Conservation (phyloP, 2,329 filamentous ascomycete species). For the Phoma herbarum region DNA sequence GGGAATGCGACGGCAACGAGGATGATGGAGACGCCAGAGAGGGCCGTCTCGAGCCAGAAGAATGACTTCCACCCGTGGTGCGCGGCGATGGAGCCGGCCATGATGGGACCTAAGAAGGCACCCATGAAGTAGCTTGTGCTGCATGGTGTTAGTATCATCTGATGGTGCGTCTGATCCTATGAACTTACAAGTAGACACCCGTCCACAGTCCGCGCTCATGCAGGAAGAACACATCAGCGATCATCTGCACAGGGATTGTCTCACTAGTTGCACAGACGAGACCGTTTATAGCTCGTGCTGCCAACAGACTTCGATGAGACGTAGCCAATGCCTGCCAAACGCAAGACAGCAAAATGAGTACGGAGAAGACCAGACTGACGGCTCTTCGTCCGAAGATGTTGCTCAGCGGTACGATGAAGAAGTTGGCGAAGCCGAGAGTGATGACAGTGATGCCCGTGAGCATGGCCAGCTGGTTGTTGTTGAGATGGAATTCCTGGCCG, state of each 20-base stretch:
- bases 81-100: conserved; percentile 54
- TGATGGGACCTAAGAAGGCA: conserved; percentile 56
- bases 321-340: conserved; percentile 57
- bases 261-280: conserved; percentile 56
- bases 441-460: conserved; percentile 57
- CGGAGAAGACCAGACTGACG: conserved; percentile 52
- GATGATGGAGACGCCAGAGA: conserved; percentile 53
- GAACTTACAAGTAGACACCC: conserved; percentile 51
- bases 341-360: conserved; percentile 54
- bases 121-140: conserved; percentile 55
- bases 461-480: conserved; percentile 52
- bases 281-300: conserved; percentile 55
- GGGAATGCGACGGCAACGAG: conserved; percentile 54
- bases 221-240: conserved; percentile 57
- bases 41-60: conserved; percentile 56
- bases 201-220: conserved; percentile 55
- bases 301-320: conserved; percentile 54
- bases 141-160: neutral
- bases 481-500: conserved; percentile 52
- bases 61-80: conserved; percentile 57
- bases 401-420: conserved; percentile 55
- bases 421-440: conserved; percentile 56
- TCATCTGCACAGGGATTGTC: conserved; percentile 55
- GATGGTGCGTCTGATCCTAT: neutral
- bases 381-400: conserved; percentile 57